These are phyloP conservation scores for Entoloma clypeatum DNA, from an alignment of 1,284 basidiomycete species.

Conservation along the genomic window DNA sequence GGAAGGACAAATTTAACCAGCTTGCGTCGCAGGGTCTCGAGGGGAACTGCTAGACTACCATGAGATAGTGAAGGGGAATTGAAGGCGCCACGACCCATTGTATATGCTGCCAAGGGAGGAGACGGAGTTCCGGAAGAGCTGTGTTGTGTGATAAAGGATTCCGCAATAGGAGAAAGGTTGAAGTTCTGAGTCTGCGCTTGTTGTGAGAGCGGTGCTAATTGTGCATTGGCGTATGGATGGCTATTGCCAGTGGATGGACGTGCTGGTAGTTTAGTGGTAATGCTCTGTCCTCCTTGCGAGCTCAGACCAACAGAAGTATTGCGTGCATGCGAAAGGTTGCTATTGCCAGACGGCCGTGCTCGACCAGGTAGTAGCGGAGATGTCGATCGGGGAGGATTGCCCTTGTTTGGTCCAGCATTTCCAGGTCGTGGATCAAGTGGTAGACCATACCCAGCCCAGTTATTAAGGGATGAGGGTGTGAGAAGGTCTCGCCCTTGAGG, in stretches of 20 bases:
- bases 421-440: constrained; percentile 59
- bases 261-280: constrained; percentile 36
- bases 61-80: constrained; percentile 42
- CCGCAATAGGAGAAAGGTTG: constrained; percentile 67
- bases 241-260: constrained; percentile 32
- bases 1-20: constrained; percentile 83
- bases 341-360: constrained; percentile 30
- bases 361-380: constrained; percentile 53
- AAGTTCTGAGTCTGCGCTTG: constrained; percentile 23
- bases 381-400: constrained; percentile 42
- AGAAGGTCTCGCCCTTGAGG: constrained; percentile 41
- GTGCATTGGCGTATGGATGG: constrained; percentile 52
- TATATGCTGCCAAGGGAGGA: constrained; percentile 45
- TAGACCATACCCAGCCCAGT: constrained; percentile 52
- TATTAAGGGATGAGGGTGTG: constrained; percentile 43
- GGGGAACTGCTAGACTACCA: constrained; percentile 46
- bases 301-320: constrained; percentile 45
- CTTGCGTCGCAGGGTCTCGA: constrained; percentile 77
- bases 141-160: constrained; percentile 47
- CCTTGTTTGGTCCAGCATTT: constrained; percentile 37
- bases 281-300: constrained; percentile 31
- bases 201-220: constrained; percentile 34
- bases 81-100: constrained; percentile 56
- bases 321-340: constrained; percentile 39
- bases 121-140: constrained; percentile 42